Percentiles rank a stretch among this genome's conserved stretches.
Evolutionary conservation across 2,329 filamentous ascomycete genomes (phyloP).

Genomic region (Phialophora expanda): DNA sequence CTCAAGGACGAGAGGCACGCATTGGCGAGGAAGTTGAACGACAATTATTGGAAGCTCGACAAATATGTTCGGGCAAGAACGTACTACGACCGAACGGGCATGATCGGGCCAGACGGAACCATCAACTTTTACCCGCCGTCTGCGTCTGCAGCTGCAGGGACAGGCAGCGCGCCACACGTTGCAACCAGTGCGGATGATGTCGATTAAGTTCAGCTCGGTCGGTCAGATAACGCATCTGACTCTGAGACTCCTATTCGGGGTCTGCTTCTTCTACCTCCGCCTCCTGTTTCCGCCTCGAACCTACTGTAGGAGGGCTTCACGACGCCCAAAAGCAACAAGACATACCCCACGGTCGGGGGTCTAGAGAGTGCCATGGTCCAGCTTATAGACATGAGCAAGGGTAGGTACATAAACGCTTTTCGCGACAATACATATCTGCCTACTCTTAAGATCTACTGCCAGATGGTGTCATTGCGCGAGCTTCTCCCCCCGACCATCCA

Average conservation of each 20-base stretch:
- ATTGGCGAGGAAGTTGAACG: conserved; percentile 67
- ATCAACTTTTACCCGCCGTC: conserved; percentile 70
- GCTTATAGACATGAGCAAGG: neutral
- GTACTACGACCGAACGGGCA: conserved; percentile 80
- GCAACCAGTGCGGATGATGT: conserved; percentile 37
- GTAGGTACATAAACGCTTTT: neutral
- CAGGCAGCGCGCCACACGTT: conserved; percentile 13
- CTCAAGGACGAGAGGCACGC: conserved; percentile 64
- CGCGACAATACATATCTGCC: neutral
- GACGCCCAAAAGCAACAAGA: neutral
- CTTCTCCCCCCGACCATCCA: neutral
- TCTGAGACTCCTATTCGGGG: neutral
- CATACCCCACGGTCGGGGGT: neutral
- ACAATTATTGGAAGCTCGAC: conserved; percentile 88
- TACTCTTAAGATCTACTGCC: neutral
- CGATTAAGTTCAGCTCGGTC: conserved; percentile 24
- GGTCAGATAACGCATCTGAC: neutral
- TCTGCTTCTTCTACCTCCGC: too few species aligned
- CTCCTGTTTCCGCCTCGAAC: neutral
- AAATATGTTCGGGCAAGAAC: conserved; percentile 81
- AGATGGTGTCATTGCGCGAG: neutral
- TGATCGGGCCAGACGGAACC: conserved; percentile 70
- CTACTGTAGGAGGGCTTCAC: neutral
- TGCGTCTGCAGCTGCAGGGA: conserved; percentile 15
- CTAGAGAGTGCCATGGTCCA: neutral